Percentiles rank a stretch among this genome's conserved stretches.
Evolutionary conservation across 306 rosid genomes (phyloP).

Genomic region (Lotus japonicus): DNA sequence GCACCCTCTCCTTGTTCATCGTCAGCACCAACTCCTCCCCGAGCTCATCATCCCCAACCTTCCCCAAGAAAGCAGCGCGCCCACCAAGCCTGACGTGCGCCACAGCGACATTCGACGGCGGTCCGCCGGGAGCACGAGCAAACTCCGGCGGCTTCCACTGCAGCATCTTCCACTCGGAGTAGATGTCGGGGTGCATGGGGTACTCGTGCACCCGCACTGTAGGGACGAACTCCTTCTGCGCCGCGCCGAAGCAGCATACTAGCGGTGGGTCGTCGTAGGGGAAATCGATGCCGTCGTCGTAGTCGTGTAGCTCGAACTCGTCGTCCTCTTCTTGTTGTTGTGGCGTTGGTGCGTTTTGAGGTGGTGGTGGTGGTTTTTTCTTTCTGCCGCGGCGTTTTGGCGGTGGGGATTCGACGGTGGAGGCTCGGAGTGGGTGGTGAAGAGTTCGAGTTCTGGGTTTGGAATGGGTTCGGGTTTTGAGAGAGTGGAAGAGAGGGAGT

Average conservation of each 20-base stretch:
- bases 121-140: constrained; percentile 73
- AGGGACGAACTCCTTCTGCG: constrained; percentile 70
- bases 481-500: constrained; percentile 18
- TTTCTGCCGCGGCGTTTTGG: constrained; percentile 64
- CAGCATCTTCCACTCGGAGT: constrained; percentile 91
- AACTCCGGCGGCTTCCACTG: constrained; percentile 98
- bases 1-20: constrained; percentile 79
- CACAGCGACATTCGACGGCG: constrained; percentile 78
- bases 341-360: background rate
- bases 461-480: background rate
- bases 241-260: constrained; percentile 86
- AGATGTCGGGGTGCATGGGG: constrained; percentile 76
- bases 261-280: constrained; percentile 70
- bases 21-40: constrained; percentile 67
- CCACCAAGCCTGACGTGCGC: constrained; percentile 91
- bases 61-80: constrained; percentile 81
- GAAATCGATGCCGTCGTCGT: constrained; percentile 63
- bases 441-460: background rate
- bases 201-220: constrained; percentile 67
- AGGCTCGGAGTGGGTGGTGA: constrained; percentile 24
- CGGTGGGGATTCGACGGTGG: constrained; percentile 30
- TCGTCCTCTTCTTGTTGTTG: background rate
- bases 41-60: constrained; percentile 62
- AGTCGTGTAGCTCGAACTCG: constrained; percentile 29
- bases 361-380: constrained; percentile 21